Conservation (phyloP, 1,139 yeast species). For the Protomyces inouyei region DNA sequence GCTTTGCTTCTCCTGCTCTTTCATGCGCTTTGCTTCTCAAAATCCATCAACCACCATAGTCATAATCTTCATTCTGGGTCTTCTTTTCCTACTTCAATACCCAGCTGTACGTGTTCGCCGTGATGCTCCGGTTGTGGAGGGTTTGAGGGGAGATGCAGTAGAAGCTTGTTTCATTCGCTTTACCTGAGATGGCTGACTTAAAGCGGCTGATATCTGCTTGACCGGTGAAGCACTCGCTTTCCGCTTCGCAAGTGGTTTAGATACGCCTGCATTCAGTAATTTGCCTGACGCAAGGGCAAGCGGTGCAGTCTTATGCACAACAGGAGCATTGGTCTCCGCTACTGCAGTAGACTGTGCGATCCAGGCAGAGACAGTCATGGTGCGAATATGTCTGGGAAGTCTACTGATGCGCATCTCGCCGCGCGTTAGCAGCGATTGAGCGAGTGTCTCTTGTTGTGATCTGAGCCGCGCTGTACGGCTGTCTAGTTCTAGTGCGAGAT, state of each 20-base stretch:
- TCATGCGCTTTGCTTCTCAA: too few species aligned
- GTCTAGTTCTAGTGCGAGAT: constrained; percentile 4
- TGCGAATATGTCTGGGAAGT: not conserved
- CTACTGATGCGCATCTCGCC: constrained; percentile 6
- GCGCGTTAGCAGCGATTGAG: constrained; percentile 4
- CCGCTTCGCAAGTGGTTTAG: not conserved
- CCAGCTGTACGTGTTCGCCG: too few species aligned
- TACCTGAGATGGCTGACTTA: not conserved
- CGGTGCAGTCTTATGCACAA: too few species aligned
- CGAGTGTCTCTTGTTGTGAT: not conserved
- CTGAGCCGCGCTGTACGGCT: not conserved
- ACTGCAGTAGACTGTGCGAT: not conserved
- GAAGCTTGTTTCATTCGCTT: not conserved
- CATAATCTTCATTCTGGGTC: too few species aligned
- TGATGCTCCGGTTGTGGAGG: not conserved
- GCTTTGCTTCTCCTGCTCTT: too few species aligned
- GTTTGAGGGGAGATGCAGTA: not conserved
- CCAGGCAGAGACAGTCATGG: not conserved
- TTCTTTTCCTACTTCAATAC: too few species aligned
- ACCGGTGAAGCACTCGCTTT: not conserved
- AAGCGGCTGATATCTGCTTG: not conserved
- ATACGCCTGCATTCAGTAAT: too few species aligned
- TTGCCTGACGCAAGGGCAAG: too few species aligned
- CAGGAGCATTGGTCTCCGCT: too few species aligned
- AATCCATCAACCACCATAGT: too few species aligned